Evolutionary conservation across 2,329 filamentous ascomycete genomes (phyloP), one percentile per base, ranked within the genome.

Genomic region (Penicillium olsonii): DNA sequence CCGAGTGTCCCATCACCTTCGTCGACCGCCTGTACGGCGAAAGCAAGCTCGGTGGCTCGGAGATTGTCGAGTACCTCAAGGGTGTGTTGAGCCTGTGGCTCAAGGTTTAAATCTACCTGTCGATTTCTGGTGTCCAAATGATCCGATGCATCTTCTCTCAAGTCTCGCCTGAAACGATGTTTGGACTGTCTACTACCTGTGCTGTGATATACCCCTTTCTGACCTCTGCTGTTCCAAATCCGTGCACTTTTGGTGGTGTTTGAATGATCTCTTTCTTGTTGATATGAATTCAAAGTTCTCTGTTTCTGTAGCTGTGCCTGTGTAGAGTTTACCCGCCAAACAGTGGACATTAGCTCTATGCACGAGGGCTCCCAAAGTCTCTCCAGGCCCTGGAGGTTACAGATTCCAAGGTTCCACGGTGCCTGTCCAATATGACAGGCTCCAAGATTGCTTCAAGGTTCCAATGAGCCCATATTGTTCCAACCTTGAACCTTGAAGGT

Each of bases 1-100:
- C 89, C 14, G 94, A 99, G 79, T 92, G 96, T 53, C 94, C 94
- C 11, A 99, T 99, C 61, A 89, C 84, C 19, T 99, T 99, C 71
- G 94, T 97, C 34, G 95, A 99, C 72, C 84, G 94, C 49, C 74
- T 99, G 39, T 99, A 96, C 69, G 94, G 94, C 26, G 92, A 96
- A 77, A 91, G 87, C 68, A 99, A 97, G 80, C 80, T 99, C 45
- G 92, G 92, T 19, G 90, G 90, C 1, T 87, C 92, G 66, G 94
- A 99, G 80, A 96, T 99, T 74, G 89, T 95, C 48, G 90, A 96
- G 74, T 99, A 97, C 72, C 85, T 91, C 43, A 95, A 95, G 79
- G 89, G 88, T 3, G 87, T 94, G 31, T 70, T 92, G 56, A 83
- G 75, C 55, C 73, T 94, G 62, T 94, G 88, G 88, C 74, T 88